Percentiles rank a stretch among this genome's conserved stretches.
Evolutionary conservation across 2,329 filamentous ascomycete species (phyloP).

Genomic region (Neoascochyta sp.): DNA sequence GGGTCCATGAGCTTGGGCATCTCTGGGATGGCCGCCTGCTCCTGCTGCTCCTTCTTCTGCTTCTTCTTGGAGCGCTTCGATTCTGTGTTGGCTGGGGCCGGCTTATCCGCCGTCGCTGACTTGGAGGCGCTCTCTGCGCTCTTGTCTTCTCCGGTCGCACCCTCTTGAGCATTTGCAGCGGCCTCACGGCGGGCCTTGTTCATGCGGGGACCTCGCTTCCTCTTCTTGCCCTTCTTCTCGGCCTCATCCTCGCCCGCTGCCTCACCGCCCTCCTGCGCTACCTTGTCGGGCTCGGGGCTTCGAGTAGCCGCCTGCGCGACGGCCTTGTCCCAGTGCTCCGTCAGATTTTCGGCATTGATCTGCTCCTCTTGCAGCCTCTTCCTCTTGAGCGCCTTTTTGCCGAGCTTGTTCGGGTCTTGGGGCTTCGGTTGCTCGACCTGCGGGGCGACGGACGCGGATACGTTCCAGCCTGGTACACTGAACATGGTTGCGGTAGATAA

Average conservation of each 20-base stretch:
- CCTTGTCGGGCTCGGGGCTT: conserved; percentile 53
- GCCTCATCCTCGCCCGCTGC: conserved; percentile 22
- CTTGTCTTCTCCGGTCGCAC: conserved; percentile 13
- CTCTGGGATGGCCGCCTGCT: conserved; percentile 6
- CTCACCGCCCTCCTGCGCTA: conserved; percentile 30
- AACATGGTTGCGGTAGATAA: conserved; percentile 62
- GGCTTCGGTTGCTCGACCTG: conserved; percentile 53
- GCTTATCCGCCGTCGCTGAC: not conserved
- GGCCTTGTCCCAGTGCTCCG: conserved; percentile 41
- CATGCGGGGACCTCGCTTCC: conserved; percentile 24
- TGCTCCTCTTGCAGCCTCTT: conserved; percentile 65
- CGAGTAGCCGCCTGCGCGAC: conserved; percentile 53
- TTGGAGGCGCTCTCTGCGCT: conserved; percentile 12
- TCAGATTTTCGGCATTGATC: conserved; percentile 65
- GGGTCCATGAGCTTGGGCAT: conserved; percentile 32
- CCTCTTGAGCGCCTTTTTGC: conserved; percentile 56
- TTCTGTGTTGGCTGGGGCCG: conserved; percentile 14
- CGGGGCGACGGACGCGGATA: conserved; percentile 69
- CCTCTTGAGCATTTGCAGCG: conserved; percentile 17
- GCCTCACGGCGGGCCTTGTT: conserved; percentile 22
- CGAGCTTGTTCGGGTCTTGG: conserved; percentile 38
- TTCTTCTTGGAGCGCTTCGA: conserved; percentile 36
- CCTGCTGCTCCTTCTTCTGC: conserved; percentile 32
- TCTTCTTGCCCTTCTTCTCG: conserved; percentile 38
- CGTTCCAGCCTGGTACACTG: conserved; percentile 87